phyloP scores from a whole-genome alignment of 176 grass and related monocot genomes.

The Triticum turgidum region DNA sequence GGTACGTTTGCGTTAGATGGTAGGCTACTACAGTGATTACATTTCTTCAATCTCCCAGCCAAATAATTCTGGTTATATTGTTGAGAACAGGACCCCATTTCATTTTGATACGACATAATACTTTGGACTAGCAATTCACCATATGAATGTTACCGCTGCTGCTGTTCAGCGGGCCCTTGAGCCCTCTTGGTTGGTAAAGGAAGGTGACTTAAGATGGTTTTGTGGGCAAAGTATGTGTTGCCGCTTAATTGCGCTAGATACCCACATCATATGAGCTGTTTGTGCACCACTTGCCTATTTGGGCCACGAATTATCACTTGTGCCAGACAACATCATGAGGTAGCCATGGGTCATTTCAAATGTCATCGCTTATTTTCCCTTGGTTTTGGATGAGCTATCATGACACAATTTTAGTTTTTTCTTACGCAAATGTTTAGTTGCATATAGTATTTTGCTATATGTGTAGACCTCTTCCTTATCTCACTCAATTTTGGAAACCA shows the following conservation, averaged over 20 bases:
- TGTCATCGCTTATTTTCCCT: background rate
- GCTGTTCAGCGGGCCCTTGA: background rate
- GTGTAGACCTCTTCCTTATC: background rate
- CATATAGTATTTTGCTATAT: background rate
- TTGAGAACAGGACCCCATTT: background rate
- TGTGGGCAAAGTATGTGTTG: background rate
- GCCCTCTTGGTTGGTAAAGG: background rate
- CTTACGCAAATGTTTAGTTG: background rate
- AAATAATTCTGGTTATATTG: background rate
- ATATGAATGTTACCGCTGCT: background rate
- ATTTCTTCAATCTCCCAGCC: too few relatives aligned
- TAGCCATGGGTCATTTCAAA: background rate
- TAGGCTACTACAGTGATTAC: too few relatives aligned
- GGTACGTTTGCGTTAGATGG: background rate
- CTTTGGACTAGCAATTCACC: background rate
- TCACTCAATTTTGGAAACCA: slow-evolving; percentile 5
- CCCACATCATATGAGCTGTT: background rate
- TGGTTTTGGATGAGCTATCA: background rate
- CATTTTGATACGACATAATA: background rate
- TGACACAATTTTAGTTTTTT: slow-evolving; percentile 4
- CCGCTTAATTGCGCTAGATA: background rate
- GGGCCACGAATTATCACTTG: background rate
- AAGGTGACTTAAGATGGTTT: background rate
- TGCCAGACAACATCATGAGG: background rate
- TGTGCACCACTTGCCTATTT: background rate